Percentiles rank a stretch among this genome's conserved stretches.
Evolutionary conservation across 768 basidiomycete species (phyloP).

Genomic region (Termitomyces sp.): DNA sequence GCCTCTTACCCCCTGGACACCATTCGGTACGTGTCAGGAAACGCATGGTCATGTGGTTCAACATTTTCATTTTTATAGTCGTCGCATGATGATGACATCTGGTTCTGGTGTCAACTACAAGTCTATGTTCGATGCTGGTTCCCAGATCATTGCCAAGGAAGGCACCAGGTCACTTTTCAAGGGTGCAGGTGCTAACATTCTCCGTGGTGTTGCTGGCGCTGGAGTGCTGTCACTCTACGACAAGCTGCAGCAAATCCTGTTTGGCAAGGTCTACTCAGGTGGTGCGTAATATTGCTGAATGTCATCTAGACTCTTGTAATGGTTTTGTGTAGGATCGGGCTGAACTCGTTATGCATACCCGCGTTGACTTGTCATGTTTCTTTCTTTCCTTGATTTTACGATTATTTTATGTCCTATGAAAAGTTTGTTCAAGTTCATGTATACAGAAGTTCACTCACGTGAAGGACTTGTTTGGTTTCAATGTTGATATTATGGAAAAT

Average conservation of each 20-base stretch:
- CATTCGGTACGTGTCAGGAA: slow-evolving; percentile 57
- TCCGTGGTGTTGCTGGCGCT: slow-evolving; percentile 99
- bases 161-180: slow-evolving; percentile 96
- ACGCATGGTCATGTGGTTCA: too few relatives aligned
- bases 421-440: too few relatives aligned
- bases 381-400: not conserved
- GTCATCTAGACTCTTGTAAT: not conserved
- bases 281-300: slow-evolving; percentile 40
- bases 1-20: slow-evolving; percentile 95
- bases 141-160: slow-evolving; percentile 92
- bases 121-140: slow-evolving; percentile 96
- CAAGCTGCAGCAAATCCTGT: slow-evolving; percentile 94
- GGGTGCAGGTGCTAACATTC: slow-evolving; percentile 94
- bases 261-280: slow-evolving; percentile 99
- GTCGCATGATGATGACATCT: slow-evolving; percentile 99
- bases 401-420: not conserved
- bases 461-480: too few relatives aligned
- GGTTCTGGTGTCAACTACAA: slow-evolving; percentile 96
- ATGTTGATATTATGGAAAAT: too few relatives aligned
- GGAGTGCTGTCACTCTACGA: slow-evolving; percentile 99
- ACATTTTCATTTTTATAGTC: slow-evolving; percentile 50
- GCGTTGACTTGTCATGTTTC: not conserved
- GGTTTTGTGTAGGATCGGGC: slow-evolving; percentile 36
- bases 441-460: too few relatives aligned
- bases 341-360: slow-evolving; percentile 26